Evolutionary conservation across 805 yeast genomes (phyloP).

Genomic region (Peterozyma xylosa): DNA sequence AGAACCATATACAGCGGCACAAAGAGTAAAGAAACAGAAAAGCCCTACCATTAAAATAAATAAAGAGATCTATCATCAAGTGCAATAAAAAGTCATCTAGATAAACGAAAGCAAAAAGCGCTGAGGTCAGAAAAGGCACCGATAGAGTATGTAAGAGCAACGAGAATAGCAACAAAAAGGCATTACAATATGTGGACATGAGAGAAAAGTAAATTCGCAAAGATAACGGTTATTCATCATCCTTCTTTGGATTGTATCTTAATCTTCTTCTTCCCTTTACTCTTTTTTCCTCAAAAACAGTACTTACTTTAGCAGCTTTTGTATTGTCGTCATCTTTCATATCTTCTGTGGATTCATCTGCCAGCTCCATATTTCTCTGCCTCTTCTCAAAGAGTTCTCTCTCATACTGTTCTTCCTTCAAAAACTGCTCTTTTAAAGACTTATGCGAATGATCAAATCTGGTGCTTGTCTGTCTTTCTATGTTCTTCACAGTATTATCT

Average conservation of each 20-base stretch:
- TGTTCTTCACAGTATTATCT: conserved; percentile 7
- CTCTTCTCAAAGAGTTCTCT: conserved; percentile 7
- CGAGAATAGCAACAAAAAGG: too few relatives aligned
- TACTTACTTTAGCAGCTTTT: not conserved
- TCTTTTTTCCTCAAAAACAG: conserved; percentile 10
- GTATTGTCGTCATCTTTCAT: not conserved
- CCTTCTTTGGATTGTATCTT: conserved; percentile 10
- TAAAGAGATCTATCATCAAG: too few relatives aligned
- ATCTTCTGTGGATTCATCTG: conserved; percentile 6
- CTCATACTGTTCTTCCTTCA: conserved; percentile 7
- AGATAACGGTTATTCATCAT: not conserved
- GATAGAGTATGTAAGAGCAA: too few relatives aligned
- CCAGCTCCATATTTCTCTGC: not conserved
- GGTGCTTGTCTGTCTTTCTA: conserved; percentile 10
- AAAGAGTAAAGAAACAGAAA: too few relatives aligned
- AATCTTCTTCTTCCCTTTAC: conserved; percentile 13
- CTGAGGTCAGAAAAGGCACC: too few relatives aligned
- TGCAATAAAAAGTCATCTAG: too few relatives aligned
- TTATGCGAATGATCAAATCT: conserved; percentile 14
- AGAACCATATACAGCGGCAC: too few relatives aligned
- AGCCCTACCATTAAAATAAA: too few relatives aligned
- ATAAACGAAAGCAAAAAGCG: too few relatives aligned
- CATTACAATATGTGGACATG: too few relatives aligned
- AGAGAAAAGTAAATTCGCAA: too few relatives aligned
- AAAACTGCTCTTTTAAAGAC: conserved; percentile 11